Conservation (phyloP, 352 stramenopile genomes). For the Pythium periplocum region DNA sequence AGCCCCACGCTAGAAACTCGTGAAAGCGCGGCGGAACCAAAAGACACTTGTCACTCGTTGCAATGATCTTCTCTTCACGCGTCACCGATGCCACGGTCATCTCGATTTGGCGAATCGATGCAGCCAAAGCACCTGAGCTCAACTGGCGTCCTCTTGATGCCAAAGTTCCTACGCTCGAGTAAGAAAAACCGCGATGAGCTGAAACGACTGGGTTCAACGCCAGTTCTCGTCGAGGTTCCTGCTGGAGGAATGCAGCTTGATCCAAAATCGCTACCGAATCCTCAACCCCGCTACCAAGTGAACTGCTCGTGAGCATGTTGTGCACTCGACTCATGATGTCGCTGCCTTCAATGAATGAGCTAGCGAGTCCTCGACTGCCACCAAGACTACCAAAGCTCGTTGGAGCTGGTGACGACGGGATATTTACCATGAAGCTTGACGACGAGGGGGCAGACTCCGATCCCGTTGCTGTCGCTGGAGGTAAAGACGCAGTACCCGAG, state of each 20-base stretch:
- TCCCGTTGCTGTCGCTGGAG: too few species aligned
- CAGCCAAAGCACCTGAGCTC: slow-evolving; percentile 20
- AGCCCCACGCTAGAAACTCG: slow-evolving; percentile 70
- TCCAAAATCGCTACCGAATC: slow-evolving; percentile 36
- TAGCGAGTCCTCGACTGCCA: slow-evolving; percentile 23
- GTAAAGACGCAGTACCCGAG: too few species aligned
- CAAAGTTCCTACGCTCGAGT: neutral
- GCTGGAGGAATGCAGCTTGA: slow-evolving; percentile 40
- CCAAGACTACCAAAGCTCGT: too few species aligned
- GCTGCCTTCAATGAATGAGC: slow-evolving; percentile 61
- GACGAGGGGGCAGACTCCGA: too few species aligned
- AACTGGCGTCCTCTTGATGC: slow-evolving; percentile 17
- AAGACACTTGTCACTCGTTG: slow-evolving; percentile 38
- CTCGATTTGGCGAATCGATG: slow-evolving; percentile 41
- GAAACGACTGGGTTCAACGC: slow-evolving; percentile 37
- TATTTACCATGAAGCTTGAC: too few species aligned
- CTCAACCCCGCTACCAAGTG: slow-evolving; percentile 16
- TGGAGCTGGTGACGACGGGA: too few species aligned
- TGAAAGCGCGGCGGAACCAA: slow-evolving; percentile 56
- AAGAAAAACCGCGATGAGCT: slow-evolving; percentile 23
- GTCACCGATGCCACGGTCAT: slow-evolving; percentile 39
- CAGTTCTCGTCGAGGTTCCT: slow-evolving; percentile 43
- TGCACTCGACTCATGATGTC: slow-evolving; percentile 68
- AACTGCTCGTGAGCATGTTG: slow-evolving; percentile 50
- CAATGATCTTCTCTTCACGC: slow-evolving; percentile 40